Conservation (phyloP, 2,329 filamentous ascomycete genomes). For the Grosmannia serpens region DNA sequence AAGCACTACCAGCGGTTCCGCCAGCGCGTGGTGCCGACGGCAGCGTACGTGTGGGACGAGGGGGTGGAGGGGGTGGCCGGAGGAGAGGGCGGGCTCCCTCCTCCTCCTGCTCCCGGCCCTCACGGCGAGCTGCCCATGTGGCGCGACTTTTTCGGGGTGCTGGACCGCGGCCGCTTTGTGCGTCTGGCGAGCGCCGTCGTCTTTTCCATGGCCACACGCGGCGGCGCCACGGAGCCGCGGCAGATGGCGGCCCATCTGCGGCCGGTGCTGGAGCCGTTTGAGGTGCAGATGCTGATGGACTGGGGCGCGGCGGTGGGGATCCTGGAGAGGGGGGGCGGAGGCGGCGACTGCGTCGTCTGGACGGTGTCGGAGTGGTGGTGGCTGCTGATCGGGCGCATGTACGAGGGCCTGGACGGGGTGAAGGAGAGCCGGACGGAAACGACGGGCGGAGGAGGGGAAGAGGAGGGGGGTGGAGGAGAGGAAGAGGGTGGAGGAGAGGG, state of each 20-base stretch:
- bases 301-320: constrained; percentile 48
- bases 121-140: constrained; percentile 49
- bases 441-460: neutral
- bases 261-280: constrained; percentile 50
- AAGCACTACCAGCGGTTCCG: constrained; percentile 55
- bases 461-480: neutral
- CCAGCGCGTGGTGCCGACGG: constrained; percentile 47
- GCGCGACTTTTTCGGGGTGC: constrained; percentile 55
- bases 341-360: constrained; percentile 13
- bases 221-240: constrained; percentile 42
- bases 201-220: constrained; percentile 50
- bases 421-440: neutral
- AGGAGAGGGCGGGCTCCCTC: neutral
- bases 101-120: neutral
- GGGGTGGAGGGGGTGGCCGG: neutral
- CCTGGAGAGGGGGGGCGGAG: constrained; percentile 27
- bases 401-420: neutral
- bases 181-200: constrained; percentile 50
- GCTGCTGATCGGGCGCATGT: constrained; percentile 37
- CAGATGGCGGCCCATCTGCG: constrained; percentile 44
- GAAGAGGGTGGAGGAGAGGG: neutral
- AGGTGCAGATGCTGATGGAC: constrained; percentile 43
- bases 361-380: constrained; percentile 57
- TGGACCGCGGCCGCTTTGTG: constrained; percentile 51
- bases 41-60: constrained; percentile 37